These are phyloP conservation scores for Eimeria brunetti DNA, from an alignment of 169 alveolate genomes.

Conservation along the genomic window DNA sequence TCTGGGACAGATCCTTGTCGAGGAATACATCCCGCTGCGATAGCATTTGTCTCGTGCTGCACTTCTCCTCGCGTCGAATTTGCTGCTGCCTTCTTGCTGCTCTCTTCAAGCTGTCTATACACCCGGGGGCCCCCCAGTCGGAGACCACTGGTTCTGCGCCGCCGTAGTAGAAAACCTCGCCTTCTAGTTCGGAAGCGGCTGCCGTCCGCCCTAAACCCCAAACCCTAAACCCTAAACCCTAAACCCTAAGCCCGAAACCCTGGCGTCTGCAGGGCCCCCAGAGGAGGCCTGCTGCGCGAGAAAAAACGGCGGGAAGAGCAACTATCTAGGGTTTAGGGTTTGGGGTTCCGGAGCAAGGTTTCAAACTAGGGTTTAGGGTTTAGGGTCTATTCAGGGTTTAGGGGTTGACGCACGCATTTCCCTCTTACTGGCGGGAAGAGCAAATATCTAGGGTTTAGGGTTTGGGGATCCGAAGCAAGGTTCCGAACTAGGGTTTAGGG, in stretches of 20 bases:
- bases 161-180: slow-evolving; percentile 3
- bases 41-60: background rate
- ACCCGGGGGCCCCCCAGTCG: background rate
- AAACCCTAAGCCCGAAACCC: background rate
- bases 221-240: slow-evolving; percentile 41
- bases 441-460: background rate
- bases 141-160: slow-evolving; percentile 11
- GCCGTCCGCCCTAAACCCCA: slow-evolving; percentile 40
- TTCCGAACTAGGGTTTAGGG: slow-evolving; percentile 26
- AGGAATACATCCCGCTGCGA: background rate
- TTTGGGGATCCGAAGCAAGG: background rate
- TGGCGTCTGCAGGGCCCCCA: too few species aligned
- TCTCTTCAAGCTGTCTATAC: background rate
- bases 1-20: background rate
- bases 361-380: too few species aligned
- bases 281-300: background rate
- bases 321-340: too few species aligned
- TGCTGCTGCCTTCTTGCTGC: slow-evolving; percentile 60
- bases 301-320: background rate
- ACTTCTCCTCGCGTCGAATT: background rate
- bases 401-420: too few species aligned
- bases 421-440: too few species aligned
- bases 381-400: too few species aligned
- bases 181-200: slow-evolving; percentile 4
- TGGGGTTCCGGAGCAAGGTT: too few species aligned